Conservation (phyloP, 768 basidiomycete genomes). For the Lactifluus hygrophoroides region DNA sequence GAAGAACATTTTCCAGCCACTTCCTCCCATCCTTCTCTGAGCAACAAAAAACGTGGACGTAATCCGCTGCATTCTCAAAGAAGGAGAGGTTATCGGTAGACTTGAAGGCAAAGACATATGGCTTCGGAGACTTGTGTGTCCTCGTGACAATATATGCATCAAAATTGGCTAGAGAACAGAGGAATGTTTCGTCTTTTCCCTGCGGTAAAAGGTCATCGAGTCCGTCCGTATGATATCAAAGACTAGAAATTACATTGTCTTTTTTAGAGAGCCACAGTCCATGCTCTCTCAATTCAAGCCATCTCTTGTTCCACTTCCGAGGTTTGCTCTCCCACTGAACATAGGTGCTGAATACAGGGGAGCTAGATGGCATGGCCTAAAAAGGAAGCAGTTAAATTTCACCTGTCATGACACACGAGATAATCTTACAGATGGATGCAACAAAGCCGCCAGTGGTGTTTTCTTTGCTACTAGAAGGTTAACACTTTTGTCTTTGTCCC, state of each 20-base stretch:
- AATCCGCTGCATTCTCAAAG: constrained; percentile 85
- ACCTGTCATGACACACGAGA: neutral
- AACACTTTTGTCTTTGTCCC: constrained; percentile 76
- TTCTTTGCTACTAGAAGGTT: constrained; percentile 76
- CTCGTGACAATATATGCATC: constrained; percentile 80
- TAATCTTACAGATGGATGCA: constrained; percentile 51
- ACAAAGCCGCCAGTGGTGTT: constrained; percentile 51
- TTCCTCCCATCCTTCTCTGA: constrained; percentile 59
- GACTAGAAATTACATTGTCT: constrained; percentile 53
- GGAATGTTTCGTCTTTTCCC: constrained; percentile 75
- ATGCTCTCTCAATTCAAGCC: constrained; percentile 81
- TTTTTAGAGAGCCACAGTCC: constrained; percentile 83
- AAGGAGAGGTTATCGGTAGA: constrained; percentile 78
- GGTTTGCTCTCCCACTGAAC: constrained; percentile 87
- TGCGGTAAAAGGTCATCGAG: constrained; percentile 27
- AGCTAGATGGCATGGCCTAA: constrained; percentile 42
- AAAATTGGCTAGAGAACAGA: constrained; percentile 85
- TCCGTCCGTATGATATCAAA: neutral
- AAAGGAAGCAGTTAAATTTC: constrained; percentile 24
- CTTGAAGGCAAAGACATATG: constrained; percentile 80
- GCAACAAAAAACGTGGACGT: constrained; percentile 79
- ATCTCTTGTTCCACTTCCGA: constrained; percentile 94
- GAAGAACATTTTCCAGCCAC: constrained; percentile 74
- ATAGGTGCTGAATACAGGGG: constrained; percentile 44
- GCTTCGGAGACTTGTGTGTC: constrained; percentile 71